Percentiles rank a stretch among this genome's conserved stretches.
Conservation (phyloP, 2,329 filamentous ascomycete genomes). For the Talaromyces albobiverticillius region DNA sequence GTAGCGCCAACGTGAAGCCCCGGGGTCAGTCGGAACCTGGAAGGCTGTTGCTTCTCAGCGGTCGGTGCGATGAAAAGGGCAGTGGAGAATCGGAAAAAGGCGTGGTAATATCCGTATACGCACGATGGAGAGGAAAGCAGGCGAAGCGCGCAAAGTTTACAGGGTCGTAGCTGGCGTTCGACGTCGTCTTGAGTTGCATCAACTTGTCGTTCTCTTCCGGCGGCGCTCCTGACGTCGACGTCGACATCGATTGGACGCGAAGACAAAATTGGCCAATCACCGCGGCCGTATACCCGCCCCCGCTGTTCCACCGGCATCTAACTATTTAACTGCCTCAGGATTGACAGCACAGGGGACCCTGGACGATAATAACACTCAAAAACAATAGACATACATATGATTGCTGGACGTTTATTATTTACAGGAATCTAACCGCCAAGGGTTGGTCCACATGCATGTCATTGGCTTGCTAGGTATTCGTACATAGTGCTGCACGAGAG, state of each 20-base stretch:
- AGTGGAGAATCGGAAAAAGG: neutral
- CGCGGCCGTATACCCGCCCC: neutral
- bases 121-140: neutral
- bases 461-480: neutral
- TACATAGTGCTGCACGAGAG: too few relatives aligned
- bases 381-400: too few relatives aligned
- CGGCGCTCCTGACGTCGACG: conserved; percentile 6
- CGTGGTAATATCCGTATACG: neutral
- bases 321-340: too few relatives aligned
- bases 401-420: too few relatives aligned
- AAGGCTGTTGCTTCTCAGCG: neutral
- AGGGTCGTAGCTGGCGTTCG: neutral
- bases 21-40: too few relatives aligned
- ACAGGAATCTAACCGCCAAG: too few relatives aligned
- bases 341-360: too few relatives aligned
- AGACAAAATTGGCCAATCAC: conserved; percentile 11
- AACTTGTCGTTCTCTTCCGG: neutral
- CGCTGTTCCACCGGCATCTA: conserved; percentile 9
- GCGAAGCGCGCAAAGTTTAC: neutral
- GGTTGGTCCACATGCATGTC: too few relatives aligned
- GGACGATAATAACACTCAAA: too few relatives aligned
- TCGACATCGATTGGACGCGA: conserved; percentile 4
- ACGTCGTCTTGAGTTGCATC: neutral
- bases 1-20: neutral
- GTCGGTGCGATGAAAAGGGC: neutral